phyloP scores from a whole-genome alignment of 306 rosid genomes.

The Sicyos baderoa region DNA sequence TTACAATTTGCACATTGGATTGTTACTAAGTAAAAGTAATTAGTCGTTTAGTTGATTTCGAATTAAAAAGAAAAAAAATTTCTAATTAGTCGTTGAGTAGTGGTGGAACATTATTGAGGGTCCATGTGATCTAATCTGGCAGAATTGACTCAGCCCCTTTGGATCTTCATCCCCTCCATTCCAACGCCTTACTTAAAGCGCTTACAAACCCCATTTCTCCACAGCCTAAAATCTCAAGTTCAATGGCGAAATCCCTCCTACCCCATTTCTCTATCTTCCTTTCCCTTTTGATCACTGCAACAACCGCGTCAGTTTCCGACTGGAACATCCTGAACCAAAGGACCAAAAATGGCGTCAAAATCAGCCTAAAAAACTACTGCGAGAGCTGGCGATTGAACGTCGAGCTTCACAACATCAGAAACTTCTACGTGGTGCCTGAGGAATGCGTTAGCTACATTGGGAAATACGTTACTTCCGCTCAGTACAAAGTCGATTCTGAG shows the following conservation, averaged over 20 bases:
- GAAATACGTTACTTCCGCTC: slow-evolving; percentile 42
- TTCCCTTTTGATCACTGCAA: slow-evolving; percentile 24
- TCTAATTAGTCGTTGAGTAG: too few relatives aligned
- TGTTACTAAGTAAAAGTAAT: too few relatives aligned
- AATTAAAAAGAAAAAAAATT: too few relatives aligned
- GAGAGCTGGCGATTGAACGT: slow-evolving; percentile 66
- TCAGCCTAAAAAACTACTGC: slow-evolving; percentile 53
- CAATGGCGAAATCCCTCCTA: slow-evolving; percentile 28
- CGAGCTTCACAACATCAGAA: slow-evolving; percentile 53
- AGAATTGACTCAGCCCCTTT: slow-evolving; percentile 6
- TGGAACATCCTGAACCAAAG: slow-evolving; percentile 48
- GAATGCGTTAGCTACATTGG: slow-evolving; percentile 44
- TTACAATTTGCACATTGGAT: too few relatives aligned
- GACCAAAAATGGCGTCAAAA: slow-evolving; percentile 26
- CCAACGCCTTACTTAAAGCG: neutral
- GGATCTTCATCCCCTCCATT: neutral
- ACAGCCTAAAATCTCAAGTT: neutral
- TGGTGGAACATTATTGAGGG: slow-evolving; percentile 7
- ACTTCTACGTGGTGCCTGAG: slow-evolving; percentile 50
- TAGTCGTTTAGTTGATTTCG: too few relatives aligned
- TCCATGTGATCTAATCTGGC: neutral
- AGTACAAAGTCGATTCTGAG: slow-evolving; percentile 45
- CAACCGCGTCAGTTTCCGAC: slow-evolving; percentile 34
- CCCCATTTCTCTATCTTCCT: slow-evolving; percentile 17
- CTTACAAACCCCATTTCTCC: neutral